A percentile compares a stretch with the other conserved stretches of the same genome.
Evolutionary conservation across 164 flowering plant genomes (phyloP).

Genomic region (Tetracentron sinense): DNA sequence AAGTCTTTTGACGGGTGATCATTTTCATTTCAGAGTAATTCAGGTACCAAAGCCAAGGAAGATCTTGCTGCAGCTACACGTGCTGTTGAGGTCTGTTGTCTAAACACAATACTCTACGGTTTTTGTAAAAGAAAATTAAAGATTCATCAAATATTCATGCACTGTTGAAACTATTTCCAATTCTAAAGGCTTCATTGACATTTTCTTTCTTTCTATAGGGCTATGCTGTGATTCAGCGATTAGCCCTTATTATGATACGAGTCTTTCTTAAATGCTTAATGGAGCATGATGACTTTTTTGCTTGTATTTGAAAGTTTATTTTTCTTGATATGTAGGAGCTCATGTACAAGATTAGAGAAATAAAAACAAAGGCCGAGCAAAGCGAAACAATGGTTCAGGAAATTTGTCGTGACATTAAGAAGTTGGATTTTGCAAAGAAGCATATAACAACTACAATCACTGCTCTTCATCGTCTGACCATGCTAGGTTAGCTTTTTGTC

Average conservation of each 20-base stretch:
- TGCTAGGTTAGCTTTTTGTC: slow-evolving; percentile 62
- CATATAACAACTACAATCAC: slow-evolving; percentile 96
- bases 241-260: not conserved
- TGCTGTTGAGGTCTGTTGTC: slow-evolving; percentile 81
- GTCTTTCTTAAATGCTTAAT: not conserved
- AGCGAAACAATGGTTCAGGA: slow-evolving; percentile 99
- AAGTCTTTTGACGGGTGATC: slow-evolving; percentile 11
- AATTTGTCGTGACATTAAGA: slow-evolving; percentile 98
- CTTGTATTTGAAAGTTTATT: not conserved
- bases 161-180: not conserved
- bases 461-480: slow-evolving; percentile 98
- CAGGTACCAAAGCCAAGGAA: slow-evolving; percentile 95
- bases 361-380: slow-evolving; percentile 96
- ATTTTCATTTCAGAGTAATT: slow-evolving; percentile 64
- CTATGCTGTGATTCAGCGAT: not conserved
- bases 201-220: not conserved
- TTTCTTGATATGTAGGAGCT: slow-evolving; percentile 62
- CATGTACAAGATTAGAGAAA: slow-evolving; percentile 88
- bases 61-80: slow-evolving; percentile 95
- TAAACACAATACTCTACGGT: not conserved
- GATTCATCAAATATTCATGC: not conserved
- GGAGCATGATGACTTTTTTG: slow-evolving; percentile 5
- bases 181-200: not conserved
- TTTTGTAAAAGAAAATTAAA: no score
- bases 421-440: slow-evolving; percentile 97